Evolutionary conservation across 108 stramenopile genomes (phyloP), one percentile per base, ranked within the genome.

Genomic region (Fistulifera pelliculosa): DNA sequence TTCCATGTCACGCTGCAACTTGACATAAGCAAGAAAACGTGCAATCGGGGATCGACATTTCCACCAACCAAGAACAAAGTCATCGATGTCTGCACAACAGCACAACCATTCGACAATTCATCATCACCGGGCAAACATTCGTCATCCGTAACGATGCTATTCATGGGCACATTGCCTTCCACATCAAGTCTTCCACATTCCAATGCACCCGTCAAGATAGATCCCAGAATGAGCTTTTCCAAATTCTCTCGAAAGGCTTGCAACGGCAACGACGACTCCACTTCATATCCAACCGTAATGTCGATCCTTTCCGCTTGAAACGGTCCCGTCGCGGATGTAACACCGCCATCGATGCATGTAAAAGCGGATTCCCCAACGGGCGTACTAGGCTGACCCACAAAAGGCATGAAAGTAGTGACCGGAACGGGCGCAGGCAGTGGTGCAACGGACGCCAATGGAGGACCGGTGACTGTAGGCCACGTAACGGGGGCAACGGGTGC

Each of bases 1-100:
- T 13, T 26, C 47, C 75, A 76, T 71, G 11, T 51, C 45, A 12
- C 39, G 40, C 31, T 65, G 53, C 27, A 68, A 49, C 38, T 62
- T 58, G 13, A 35, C 26, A 27, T 75, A 75, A 5, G 55, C 52
- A 2, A 54, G 40, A 31, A 41, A 70, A 1, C 52, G 39, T 42
- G 74, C 68, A 1, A 38, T 25, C 39, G 67, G 64, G 51, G 27
- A 18, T 69, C 54, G 1, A 69, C 50, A 5, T 26, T 10, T 22
- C 47, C 60, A 14, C 62, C 45, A 21, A 66, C 35, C 6, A 51
- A 4, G 6, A 27, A 5, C 6, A 51, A 27, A 10, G 24, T 24
- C 4, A 38, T 4, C 10, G 26, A 35, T n/a, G 27, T 54, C 5
- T 17, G 31, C 5, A 15, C 14, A 15, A 31, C 53, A 17, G 31